phyloP scores from a whole-genome alignment of 1,284 basidiomycete species.

The Sporisorium iseilematis-ciliati region DNA sequence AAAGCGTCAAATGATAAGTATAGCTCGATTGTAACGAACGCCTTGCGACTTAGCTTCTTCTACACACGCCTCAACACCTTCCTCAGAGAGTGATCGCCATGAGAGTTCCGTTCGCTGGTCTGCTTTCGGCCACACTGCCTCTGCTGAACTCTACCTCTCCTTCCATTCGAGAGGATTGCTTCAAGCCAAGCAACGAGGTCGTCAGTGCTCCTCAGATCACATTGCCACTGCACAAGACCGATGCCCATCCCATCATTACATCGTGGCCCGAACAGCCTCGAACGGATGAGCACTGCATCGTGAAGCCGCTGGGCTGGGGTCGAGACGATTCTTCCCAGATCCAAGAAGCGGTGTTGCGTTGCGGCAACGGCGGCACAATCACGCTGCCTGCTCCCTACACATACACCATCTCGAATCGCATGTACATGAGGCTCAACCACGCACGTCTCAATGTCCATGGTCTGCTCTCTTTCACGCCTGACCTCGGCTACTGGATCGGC shows the following conservation, averaged over 20 bases:
- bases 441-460: constrained; percentile 3
- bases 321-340: constrained; percentile 8
- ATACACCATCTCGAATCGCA: constrained; percentile 9
- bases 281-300: constrained; percentile 3
- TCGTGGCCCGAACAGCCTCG: background rate
- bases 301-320: constrained; percentile 8
- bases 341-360: constrained; percentile 5
- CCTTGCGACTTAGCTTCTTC: background rate
- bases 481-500: constrained; percentile 10
- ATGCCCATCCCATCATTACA: background rate
- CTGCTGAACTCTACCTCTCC: constrained; percentile 1
- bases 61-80: background rate
- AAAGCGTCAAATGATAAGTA: too few relatives aligned
- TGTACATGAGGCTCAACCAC: constrained; percentile 7
- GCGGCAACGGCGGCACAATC: constrained; percentile 6
- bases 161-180: background rate
- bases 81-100: background rate
- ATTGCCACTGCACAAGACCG: constrained; percentile 5
- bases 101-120: background rate
- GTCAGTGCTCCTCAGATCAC: constrained; percentile 5
- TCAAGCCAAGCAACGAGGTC: background rate
- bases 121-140: constrained; percentile 2
- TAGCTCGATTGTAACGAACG: too few relatives aligned
- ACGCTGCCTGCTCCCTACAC: constrained; percentile 2
- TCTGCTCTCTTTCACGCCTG: constrained; percentile 5